Conservation (phyloP, 1,284 basidiomycete species). For the Wolfiporia cocos region DNA sequence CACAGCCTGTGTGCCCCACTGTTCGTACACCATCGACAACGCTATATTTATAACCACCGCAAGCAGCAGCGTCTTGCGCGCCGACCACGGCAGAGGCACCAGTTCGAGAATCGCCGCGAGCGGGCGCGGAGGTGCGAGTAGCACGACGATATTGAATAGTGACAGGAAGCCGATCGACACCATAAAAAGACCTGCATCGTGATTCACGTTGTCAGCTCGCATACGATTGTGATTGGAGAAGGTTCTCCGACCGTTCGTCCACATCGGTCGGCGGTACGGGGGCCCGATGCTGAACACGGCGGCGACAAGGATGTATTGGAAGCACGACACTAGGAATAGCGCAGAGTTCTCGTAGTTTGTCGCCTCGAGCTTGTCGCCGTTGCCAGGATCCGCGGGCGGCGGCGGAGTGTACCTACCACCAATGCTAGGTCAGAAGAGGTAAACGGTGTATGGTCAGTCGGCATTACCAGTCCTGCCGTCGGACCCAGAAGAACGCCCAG, state of each 20-base stretch:
- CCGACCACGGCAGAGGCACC: conserved; percentile 69
- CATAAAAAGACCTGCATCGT: conserved; percentile 1
- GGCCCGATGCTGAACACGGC: conserved; percentile 97
- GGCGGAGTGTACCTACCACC: conserved; percentile 52
- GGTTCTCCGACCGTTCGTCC: conserved; percentile 83
- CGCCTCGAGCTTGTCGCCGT: conserved; percentile 80
- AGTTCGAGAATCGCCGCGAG: conserved; percentile 72
- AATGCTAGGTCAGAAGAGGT: neutral
- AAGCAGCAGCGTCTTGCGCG: conserved; percentile 64
- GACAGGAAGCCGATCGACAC: conserved; percentile 37
- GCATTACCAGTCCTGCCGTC: conserved; percentile 74
- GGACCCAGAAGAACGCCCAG: conserved; percentile 88
- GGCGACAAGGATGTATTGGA: conserved; percentile 97
- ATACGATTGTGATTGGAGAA: neutral
- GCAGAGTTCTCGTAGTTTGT: conserved; percentile 92
- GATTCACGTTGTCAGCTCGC: conserved; percentile 7
- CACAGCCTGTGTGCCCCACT: conserved; percentile 64
- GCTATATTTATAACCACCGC: conserved; percentile 74
- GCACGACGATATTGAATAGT: conserved; percentile 68
- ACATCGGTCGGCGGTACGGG: conserved; percentile 92
- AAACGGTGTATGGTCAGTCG: neutral
- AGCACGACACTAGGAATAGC: conserved; percentile 92
- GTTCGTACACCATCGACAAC: conserved; percentile 76
- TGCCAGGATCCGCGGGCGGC: conserved; percentile 43
- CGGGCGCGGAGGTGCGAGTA: conserved; percentile 63